Evolutionary conservation across 2,329 filamentous ascomycete genomes (phyloP), one percentile per base, ranked within the genome.

Genomic region (Cytospora schulzeri): DNA sequence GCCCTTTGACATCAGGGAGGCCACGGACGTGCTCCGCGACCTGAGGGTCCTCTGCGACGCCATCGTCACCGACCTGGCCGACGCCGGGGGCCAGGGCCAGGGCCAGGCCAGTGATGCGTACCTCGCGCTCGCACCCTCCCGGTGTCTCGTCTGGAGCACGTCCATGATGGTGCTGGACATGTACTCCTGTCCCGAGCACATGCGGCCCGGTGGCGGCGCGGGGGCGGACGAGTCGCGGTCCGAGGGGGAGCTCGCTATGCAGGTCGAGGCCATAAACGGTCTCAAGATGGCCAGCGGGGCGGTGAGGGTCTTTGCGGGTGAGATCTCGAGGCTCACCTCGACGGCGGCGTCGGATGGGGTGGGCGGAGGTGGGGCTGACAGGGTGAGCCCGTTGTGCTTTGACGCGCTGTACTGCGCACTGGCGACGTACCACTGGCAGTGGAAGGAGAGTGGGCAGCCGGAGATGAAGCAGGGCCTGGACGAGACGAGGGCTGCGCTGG

Each of bases 351-450:
- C n/a, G n/a, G n/a, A n/a, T n/a, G 63, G 24, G 2, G 62, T n/a
- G 12, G 62, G 2, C 6, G 38, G 31, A 7, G 41, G 12, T 9
- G 31, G 22, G 28, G 26, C 60, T 6, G 68, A 72, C 29, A 61
- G 68, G 15, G 59, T 77, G 5, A 76, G 73, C 62, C 76, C 76
- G 5, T 68, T 79, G 12, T 70, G 75, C 35, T 71, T 79, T 66
- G 76, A 78, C 66, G 68, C 71, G 12, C 45, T 78, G n/a, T 79
- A 79, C 63, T 70, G 70, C n/a, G 75, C 73, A 14, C 71, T 75
- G 48, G 68, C 73, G n/a, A 75, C 74, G 33, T 73, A 74, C 51
- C 75, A 75, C 12, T 79, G 77, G 77, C 61, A 76, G 41, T 73
- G 73, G 65, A 71, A 75, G 57, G 77, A 79, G 69, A 73, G 69